Percentiles rank a stretch among this genome's conserved stretches.
phyloP scores from a whole-genome alignment of 495 filamentous ascomycete species.

The Evansstolkia leycettana region DNA sequence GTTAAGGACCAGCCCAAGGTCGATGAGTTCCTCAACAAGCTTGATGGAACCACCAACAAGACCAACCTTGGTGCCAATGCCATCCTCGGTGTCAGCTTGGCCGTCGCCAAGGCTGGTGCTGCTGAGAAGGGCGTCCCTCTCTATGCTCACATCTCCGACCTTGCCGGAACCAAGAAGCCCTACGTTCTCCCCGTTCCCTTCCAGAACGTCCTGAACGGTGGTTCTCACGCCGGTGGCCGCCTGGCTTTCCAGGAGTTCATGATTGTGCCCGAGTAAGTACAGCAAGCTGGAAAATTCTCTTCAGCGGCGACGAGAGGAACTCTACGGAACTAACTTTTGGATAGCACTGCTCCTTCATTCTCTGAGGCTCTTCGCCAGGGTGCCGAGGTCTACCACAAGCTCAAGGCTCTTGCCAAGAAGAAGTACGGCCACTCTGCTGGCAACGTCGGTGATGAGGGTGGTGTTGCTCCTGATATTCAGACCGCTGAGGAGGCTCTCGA shows the following conservation, averaged over 20 bases:
- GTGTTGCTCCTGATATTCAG: slow-evolving; percentile 98
- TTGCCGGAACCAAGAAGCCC: slow-evolving; percentile 98
- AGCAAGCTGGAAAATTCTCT: background rate
- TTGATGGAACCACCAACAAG: slow-evolving; percentile 97
- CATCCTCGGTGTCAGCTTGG: slow-evolving; percentile 92
- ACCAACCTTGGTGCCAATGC: slow-evolving; percentile 96
- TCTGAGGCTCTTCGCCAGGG: slow-evolving; percentile 92
- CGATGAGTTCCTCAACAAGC: slow-evolving; percentile 88
- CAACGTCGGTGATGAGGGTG: slow-evolving; percentile 98
- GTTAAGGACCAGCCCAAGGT: slow-evolving; percentile 94
- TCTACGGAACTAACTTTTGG: slow-evolving; percentile 8
- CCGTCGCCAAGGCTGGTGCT: slow-evolving; percentile 94
- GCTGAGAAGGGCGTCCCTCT: slow-evolving; percentile 97
- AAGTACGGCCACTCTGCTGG: slow-evolving; percentile 98
- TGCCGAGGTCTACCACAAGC: slow-evolving; percentile 93
- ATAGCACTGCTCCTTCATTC: slow-evolving; percentile 65
- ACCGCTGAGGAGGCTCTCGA: slow-evolving; percentile 92
- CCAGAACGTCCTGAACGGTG: slow-evolving; percentile 99
- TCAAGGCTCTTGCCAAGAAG: slow-evolving; percentile 97
- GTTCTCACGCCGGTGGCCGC: slow-evolving; percentile 96
- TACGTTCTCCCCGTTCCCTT: slow-evolving; percentile 98
- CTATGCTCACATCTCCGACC: slow-evolving; percentile 95
- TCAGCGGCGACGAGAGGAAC: slow-evolving; percentile 3
- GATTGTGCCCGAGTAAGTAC: slow-evolving; percentile 79
- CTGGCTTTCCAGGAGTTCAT: slow-evolving; percentile 99